phyloP scores from a whole-genome alignment of 2,329 filamentous ascomycete species.

The Ploettnerulaceae sp. region DNA sequence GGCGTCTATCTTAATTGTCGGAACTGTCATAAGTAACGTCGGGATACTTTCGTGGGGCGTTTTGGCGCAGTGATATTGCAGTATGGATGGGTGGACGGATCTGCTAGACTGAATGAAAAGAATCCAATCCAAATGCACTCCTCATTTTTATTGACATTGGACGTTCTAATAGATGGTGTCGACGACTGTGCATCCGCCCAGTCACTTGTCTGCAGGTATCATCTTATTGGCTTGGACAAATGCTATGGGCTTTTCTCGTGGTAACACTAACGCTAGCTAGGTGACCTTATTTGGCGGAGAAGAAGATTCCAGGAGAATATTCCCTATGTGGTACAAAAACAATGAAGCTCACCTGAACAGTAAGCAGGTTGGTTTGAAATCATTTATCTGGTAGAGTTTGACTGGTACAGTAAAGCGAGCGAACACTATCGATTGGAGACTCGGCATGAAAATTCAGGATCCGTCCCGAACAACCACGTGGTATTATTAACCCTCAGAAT shows the following conservation, averaged over 20 bases:
- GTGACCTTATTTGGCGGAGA: not conserved
- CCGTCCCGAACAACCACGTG: not conserved
- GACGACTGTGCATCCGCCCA: too few relatives aligned
- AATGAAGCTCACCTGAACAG: too few relatives aligned
- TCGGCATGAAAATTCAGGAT: conserved; percentile 1
- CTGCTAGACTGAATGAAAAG: too few relatives aligned
- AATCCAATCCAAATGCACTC: too few relatives aligned
- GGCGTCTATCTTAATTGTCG: not conserved
- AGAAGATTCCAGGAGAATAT: not conserved
- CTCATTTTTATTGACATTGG: too few relatives aligned
- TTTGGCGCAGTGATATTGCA: not conserved
- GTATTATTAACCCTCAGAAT: conserved; percentile 4
- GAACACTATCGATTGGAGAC: not conserved
- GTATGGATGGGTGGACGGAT: too few relatives aligned
- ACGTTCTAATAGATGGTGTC: too few relatives aligned
- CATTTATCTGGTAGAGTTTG: too few relatives aligned
- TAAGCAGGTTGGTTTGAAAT: too few relatives aligned
- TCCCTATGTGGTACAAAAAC: too few relatives aligned
- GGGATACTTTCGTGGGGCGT: too few relatives aligned
- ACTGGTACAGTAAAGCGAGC: not conserved
- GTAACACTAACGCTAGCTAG: not conserved
- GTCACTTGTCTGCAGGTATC: too few relatives aligned
- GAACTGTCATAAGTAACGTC: not conserved
- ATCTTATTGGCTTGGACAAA: not conserved
- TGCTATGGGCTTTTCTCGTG: not conserved